Percentiles rank a stretch among this genome's conserved stretches.
phyloP scores from a whole-genome alignment of 176 grass and related monocot species.

The Rhynchospora pubera region DNA sequence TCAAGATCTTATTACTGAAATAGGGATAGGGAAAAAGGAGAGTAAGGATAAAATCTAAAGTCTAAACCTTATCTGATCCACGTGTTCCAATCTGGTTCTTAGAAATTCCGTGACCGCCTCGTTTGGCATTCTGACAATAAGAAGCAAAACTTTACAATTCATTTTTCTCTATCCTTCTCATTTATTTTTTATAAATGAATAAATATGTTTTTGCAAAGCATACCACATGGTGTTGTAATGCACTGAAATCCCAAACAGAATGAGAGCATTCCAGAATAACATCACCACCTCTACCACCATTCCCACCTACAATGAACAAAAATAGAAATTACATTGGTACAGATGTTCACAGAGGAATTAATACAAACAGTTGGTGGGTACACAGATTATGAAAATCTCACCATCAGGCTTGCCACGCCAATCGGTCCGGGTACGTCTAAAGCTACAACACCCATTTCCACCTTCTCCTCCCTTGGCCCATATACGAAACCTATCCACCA shows the following conservation, averaged over 20 bases:
- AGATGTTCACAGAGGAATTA: conserved; percentile 25
- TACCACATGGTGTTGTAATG: conserved; percentile 73
- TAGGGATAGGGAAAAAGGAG: neutral
- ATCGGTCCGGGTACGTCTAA: conserved; percentile 38
- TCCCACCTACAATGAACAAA: too few relatives aligned
- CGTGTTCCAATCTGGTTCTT: conserved; percentile 68
- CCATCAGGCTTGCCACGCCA: conserved; percentile 50
- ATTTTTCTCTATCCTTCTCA: neutral
- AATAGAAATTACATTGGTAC: neutral
- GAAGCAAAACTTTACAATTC: neutral
- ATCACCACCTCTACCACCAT: conserved; percentile 81
- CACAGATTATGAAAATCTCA: conserved; percentile 1
- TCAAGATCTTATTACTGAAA: neutral
- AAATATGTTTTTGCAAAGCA: neutral
- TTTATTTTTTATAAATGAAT: conserved; percentile 3
- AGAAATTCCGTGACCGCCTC: conserved; percentile 51
- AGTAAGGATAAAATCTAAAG: neutral
- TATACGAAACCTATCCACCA: conserved; percentile 59
- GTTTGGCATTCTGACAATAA: conserved; percentile 51
- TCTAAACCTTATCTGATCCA: conserved; percentile 53
- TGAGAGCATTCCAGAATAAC: conserved; percentile 78
- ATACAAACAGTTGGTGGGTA: conserved; percentile 18
- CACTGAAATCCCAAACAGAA: conserved; percentile 73
- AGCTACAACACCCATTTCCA: conserved; percentile 50
- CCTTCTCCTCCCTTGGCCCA: conserved; percentile 63